phyloP scores from a whole-genome alignment of 306 rosid genomes.

The Rubus parviflorus region DNA sequence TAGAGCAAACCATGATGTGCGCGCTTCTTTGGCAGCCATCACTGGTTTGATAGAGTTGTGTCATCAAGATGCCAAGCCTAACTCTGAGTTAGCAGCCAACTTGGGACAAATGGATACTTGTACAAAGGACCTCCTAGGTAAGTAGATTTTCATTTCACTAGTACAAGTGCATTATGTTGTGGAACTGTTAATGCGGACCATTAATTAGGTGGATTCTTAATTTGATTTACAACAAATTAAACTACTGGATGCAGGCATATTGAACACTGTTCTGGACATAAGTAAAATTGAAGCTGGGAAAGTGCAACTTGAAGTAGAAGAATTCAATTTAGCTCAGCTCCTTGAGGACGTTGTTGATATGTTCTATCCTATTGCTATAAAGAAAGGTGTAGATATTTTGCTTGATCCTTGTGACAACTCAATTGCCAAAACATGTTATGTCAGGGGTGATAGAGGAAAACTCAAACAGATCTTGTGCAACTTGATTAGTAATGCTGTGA shows the following conservation, averaged over 20 bases:
- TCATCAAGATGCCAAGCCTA: constrained; percentile 32
- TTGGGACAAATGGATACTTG: constrained; percentile 62
- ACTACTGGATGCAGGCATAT: constrained; percentile 37
- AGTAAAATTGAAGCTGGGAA: constrained; percentile 90
- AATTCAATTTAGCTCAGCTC: constrained; percentile 62
- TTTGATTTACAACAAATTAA: too few relatives aligned
- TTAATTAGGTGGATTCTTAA: neutral
- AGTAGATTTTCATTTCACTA: neutral
- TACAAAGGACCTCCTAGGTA: constrained; percentile 70
- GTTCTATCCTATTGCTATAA: constrained; percentile 56
- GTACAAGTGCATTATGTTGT: neutral
- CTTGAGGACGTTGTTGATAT: constrained; percentile 76
- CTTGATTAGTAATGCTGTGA: constrained; percentile 74
- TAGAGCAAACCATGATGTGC: constrained; percentile 77
- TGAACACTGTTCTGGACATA: constrained; percentile 79
- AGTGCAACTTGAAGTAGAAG: constrained; percentile 71
- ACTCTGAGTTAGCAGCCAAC: constrained; percentile 49
- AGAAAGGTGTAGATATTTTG: constrained; percentile 70
- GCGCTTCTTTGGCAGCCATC: constrained; percentile 67
- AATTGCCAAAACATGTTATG: constrained; percentile 42
- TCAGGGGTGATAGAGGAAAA: constrained; percentile 76
- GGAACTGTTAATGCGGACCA: neutral
- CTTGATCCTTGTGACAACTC: constrained; percentile 74
- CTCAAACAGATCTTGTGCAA: constrained; percentile 71
- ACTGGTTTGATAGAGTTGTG: constrained; percentile 68